Percentiles rank a stretch among this genome's conserved stretches.
These are phyloP conservation scores for Drosera capensis DNA, from an alignment of 148 eudicot genomes.

Conservation along the genomic window DNA sequence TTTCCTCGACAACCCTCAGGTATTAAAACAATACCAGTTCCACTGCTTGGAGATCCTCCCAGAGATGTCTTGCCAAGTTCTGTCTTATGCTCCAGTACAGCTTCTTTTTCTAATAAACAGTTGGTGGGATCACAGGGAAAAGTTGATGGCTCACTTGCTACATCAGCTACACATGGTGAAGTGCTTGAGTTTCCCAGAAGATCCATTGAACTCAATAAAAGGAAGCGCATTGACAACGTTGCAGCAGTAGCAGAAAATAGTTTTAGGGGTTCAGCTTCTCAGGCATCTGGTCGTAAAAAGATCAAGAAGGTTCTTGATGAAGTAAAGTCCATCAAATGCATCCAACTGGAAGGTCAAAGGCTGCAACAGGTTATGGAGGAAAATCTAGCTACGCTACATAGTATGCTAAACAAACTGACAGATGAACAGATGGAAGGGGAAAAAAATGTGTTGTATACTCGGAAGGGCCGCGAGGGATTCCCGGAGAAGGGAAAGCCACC, in stretches of 20 bases:
- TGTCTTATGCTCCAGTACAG: constrained; percentile 60
- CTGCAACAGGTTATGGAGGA: constrained; percentile 25
- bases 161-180: constrained; percentile 24
- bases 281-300: constrained; percentile 15
- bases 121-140: constrained; percentile 81
- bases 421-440: constrained; percentile 18
- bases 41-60: constrained; percentile 55
- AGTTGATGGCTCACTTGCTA: constrained; percentile 25
- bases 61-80: constrained; percentile 59
- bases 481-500: constrained; percentile 30
- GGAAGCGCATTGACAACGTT: constrained; percentile 13
- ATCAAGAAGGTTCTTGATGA: constrained; percentile 30
- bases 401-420: constrained; percentile 16
- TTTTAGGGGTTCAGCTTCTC: constrained; percentile 17
- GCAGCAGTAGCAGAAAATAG: constrained; percentile 30
- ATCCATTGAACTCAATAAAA: constrained; percentile 19
- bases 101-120: constrained; percentile 80
- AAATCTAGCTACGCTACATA: constrained; percentile 22
- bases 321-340: constrained; percentile 27
- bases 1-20: constrained; percentile 48
- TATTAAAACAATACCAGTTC: constrained; percentile 64
- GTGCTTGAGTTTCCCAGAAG: constrained; percentile 22
- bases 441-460: constrained; percentile 5
- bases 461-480: constrained; percentile 11
- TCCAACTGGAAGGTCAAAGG: constrained; percentile 29